These are phyloP conservation scores for Oryza nivara DNA, from an alignment of 176 grass and related monocot species.

Conservation along the genomic window DNA sequence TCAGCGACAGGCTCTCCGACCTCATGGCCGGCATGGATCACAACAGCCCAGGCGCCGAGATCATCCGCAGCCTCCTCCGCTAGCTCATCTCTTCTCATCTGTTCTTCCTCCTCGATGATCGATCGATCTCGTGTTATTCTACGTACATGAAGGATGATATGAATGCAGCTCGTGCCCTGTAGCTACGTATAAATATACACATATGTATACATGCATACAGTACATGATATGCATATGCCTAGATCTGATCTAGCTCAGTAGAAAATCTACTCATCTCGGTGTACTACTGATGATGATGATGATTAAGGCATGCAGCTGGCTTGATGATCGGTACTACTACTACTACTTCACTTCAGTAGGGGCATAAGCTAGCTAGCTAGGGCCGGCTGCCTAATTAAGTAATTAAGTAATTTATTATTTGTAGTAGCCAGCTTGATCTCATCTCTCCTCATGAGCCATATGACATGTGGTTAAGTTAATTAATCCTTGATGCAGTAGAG, in stretches of 20 bases:
- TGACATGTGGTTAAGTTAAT: neutral
- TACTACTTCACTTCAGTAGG: neutral
- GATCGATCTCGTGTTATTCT: too few species aligned
- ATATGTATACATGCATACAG: neutral
- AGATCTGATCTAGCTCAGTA: neutral
- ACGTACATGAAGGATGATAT: neutral
- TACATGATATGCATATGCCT: neutral
- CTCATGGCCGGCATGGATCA: conserved; percentile 64
- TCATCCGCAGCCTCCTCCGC: conserved; percentile 70
- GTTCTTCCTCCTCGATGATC: conserved; percentile 32
- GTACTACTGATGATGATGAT: neutral
- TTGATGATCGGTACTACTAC: neutral
- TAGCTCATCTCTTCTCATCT: conserved; percentile 40
- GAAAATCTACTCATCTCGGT: neutral
- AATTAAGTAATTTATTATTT: neutral
- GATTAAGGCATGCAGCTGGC: conserved; percentile 1
- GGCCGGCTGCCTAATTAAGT: conserved; percentile 1
- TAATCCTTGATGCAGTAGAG: neutral
- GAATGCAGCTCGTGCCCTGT: neutral
- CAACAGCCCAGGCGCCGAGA: conserved; percentile 66
- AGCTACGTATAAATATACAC: neutral
- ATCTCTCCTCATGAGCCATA: neutral
- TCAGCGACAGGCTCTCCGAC: conserved; percentile 67
- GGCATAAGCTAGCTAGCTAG: conserved; percentile 29
- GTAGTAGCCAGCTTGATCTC: neutral